Conservation (phyloP, 1,139 yeast species). For the Hansenula sp. region DNA sequence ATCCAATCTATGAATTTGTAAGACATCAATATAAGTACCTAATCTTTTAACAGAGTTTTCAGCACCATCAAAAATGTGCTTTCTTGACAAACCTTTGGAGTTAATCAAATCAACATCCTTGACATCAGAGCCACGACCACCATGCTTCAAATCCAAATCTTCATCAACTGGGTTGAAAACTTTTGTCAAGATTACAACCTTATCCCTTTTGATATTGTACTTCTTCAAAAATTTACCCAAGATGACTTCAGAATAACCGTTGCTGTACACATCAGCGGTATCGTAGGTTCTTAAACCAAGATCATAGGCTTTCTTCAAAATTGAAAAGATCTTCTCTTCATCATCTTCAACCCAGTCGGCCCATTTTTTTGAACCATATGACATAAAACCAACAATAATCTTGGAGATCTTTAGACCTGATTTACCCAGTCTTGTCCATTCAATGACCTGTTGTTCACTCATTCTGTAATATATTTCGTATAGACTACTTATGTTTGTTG, state of each 20-base stretch:
- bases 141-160: constrained; percentile 14
- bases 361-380: constrained; percentile 46
- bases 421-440: constrained; percentile 21
- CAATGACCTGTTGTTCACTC: constrained; percentile 2
- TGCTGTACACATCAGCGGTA: constrained; percentile 48
- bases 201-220: constrained; percentile 38
- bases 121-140: constrained; percentile 12
- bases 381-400: constrained; percentile 55
- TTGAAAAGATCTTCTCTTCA: constrained; percentile 34
- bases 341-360: constrained; percentile 47
- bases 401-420: constrained; percentile 52
- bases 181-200: constrained; percentile 44
- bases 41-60: constrained; percentile 38
- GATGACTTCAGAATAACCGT: constrained; percentile 38
- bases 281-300: constrained; percentile 51
- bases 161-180: constrained; percentile 24
- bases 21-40: constrained; percentile 48
- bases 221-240: constrained; percentile 39
- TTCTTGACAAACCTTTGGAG: constrained; percentile 39
- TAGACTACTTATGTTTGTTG: too few species aligned
- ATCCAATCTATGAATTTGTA: constrained; percentile 46
- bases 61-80: constrained; percentile 44
- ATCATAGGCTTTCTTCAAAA: constrained; percentile 48
- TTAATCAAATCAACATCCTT: constrained; percentile 27
- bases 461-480: background rate